Conservation (phyloP, 768 basidiomycete genomes). For the Lentinula lateritia region DNA sequence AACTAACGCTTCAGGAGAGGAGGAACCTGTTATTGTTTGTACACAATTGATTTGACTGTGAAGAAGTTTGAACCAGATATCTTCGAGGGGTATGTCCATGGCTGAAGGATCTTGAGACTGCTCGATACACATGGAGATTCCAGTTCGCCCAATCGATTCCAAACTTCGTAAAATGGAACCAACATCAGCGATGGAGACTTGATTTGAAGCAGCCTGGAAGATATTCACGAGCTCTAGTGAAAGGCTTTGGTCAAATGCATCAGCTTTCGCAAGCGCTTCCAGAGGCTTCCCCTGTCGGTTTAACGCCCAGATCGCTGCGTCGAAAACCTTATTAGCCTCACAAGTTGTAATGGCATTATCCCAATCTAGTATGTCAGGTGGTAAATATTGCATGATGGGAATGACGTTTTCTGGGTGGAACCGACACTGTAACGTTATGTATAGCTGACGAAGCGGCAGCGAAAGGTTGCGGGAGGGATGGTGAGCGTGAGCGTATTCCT, state of each 20-base stretch:
- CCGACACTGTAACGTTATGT: constrained; percentile 69
- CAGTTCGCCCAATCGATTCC: constrained; percentile 52
- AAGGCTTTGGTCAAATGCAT: constrained; percentile 49
- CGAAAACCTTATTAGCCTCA: constrained; percentile 58
- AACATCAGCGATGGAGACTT: not conserved
- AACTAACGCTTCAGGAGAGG: constrained; percentile 16
- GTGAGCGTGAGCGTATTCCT: constrained; percentile 24
- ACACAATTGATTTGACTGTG: constrained; percentile 77
- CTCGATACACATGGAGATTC: constrained; percentile 64
- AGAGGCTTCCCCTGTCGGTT: constrained; percentile 58
- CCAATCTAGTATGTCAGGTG: constrained; percentile 51
- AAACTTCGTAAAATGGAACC: constrained; percentile 25
- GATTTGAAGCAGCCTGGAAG: constrained; percentile 17
- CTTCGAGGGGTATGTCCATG: constrained; percentile 53
- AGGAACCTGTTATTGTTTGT: constrained; percentile 55
- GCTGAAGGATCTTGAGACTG: constrained; percentile 45
- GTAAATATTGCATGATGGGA: constrained; percentile 50
- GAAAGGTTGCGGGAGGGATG: constrained; percentile 42
- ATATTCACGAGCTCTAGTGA: constrained; percentile 36
- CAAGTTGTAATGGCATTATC: constrained; percentile 53
- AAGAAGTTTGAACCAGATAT: constrained; percentile 86
- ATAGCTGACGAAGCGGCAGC: constrained; percentile 48
- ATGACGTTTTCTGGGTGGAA: constrained; percentile 64
- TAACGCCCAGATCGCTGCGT: constrained; percentile 80
- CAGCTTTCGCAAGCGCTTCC: constrained; percentile 63